These are phyloP conservation scores for Chrysoporthe austroafricana DNA, from an alignment of 2,329 filamentous ascomycete species.

Conservation along the genomic window DNA sequence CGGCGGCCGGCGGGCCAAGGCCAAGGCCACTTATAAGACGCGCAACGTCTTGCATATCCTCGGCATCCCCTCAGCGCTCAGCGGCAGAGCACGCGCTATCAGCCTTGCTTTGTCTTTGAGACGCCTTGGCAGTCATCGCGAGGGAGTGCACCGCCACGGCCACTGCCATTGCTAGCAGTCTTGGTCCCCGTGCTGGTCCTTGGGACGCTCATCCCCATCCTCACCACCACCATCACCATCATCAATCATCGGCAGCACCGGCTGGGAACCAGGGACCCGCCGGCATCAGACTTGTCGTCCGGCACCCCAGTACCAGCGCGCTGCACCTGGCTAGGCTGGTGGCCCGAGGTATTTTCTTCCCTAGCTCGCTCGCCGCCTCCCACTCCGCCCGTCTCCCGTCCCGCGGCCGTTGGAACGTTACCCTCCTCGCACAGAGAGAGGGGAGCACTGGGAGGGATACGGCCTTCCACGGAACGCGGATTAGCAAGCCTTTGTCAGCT, in stretches of 20 bases:
- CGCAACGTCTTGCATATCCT: not conserved
- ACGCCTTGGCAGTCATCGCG: slow-evolving; percentile 3
- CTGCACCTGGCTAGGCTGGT: not conserved
- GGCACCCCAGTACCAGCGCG: not conserved
- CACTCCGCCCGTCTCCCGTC: not conserved
- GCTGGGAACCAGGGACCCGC: no score
- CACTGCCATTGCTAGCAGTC: not conserved
- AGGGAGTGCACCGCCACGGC: not conserved
- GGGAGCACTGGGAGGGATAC: not conserved
- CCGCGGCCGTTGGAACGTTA: slow-evolving; percentile 1
- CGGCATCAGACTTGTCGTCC: not conserved
- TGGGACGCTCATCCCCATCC: no score
- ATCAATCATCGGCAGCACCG: no score
- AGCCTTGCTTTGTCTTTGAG: slow-evolving; percentile 1
- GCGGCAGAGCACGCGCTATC: not conserved
- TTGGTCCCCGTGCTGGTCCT: no score
- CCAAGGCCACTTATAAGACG: not conserved
- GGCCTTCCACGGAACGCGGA: not conserved
- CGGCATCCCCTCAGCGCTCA: no score
- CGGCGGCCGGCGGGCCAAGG: not conserved
- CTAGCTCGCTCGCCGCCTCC: not conserved
- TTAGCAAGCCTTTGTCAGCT: slow-evolving; percentile 1
- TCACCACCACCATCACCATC: no score
- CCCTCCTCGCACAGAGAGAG: not conserved
- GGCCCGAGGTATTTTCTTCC: slow-evolving; percentile 1